Conservation (phyloP, 495 filamentous ascomycete genomes). For the Hypoxylon perforatum region DNA sequence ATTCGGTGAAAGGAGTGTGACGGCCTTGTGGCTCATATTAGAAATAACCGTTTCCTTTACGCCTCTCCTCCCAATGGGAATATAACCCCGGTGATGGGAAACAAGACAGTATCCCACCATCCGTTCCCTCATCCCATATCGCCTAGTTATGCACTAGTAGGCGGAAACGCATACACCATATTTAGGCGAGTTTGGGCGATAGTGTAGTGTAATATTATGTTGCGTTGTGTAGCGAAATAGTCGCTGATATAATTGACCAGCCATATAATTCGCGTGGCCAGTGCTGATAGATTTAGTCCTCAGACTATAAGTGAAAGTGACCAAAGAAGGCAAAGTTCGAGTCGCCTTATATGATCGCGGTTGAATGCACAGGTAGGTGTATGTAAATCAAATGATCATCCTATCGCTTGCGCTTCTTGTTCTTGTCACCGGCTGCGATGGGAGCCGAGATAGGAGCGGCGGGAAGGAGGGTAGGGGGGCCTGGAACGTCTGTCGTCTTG, state of each 20-base stretch:
- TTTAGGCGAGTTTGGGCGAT: slow-evolving; percentile 6
- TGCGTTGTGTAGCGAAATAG: neutral
- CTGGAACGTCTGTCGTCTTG: slow-evolving; percentile 67
- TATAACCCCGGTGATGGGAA: slow-evolving; percentile 40
- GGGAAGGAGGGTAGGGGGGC: slow-evolving; percentile 49
- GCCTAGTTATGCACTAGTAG: slow-evolving; percentile 16
- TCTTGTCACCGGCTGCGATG: slow-evolving; percentile 50
- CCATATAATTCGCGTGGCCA: slow-evolving; percentile 6
- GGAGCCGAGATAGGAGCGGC: slow-evolving; percentile 51
- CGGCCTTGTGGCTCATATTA: slow-evolving; percentile 43
- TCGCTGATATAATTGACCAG: slow-evolving; percentile 11
- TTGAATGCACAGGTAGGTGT: slow-evolving; percentile 12
- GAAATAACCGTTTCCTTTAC: slow-evolving; percentile 40
- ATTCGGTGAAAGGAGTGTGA: slow-evolving; percentile 43
- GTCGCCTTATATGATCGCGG: slow-evolving; percentile 11
- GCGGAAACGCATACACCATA: slow-evolving; percentile 17
- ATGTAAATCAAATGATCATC: slow-evolving; percentile 13
- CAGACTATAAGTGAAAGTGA: slow-evolving; percentile 9
- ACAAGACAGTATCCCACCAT: slow-evolving; percentile 32
- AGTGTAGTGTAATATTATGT: slow-evolving; percentile 13
- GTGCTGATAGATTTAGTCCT: slow-evolving; percentile 16
- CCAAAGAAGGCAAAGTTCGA: slow-evolving; percentile 15
- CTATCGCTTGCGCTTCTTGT: slow-evolving; percentile 64
- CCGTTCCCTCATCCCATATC: slow-evolving; percentile 19
- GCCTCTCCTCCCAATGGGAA: slow-evolving; percentile 41